Evolutionary conservation across 2,329 filamentous ascomycete genomes (phyloP).

Genomic region (Botryosphaeria dothidea): DNA sequence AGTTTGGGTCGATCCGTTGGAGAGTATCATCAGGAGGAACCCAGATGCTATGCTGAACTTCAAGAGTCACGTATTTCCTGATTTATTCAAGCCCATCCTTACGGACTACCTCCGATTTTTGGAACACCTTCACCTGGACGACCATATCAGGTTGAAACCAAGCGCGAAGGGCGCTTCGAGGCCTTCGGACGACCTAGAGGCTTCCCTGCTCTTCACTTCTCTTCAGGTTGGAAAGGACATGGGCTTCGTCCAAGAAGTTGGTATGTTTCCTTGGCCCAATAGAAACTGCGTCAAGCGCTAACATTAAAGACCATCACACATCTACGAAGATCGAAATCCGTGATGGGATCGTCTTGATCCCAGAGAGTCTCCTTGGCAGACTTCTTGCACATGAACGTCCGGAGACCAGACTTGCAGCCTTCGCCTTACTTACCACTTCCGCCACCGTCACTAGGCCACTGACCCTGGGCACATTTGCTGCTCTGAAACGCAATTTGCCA

Average conservation of each 20-base stretch:
- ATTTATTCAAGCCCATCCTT: conserved; percentile 45
- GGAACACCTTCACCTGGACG: conserved; percentile 36
- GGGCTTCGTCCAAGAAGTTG: conserved; percentile 44
- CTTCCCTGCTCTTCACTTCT: conserved; percentile 36
- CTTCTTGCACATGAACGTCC: conserved; percentile 40
- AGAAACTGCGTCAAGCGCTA: neutral
- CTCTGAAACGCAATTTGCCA: conserved; percentile 66
- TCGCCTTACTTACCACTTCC: conserved; percentile 78
- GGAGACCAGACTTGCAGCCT: conserved; percentile 71
- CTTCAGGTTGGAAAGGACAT: conserved; percentile 49
- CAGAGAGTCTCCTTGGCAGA: conserved; percentile 43
- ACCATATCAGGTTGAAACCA: conserved; percentile 27
- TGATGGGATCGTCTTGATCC: conserved; percentile 52
- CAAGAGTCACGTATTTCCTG: conserved; percentile 49
- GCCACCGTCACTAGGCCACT: conserved; percentile 74
- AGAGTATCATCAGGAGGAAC: conserved; percentile 32
- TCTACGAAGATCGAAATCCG: conserved; percentile 29
- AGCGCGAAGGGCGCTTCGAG: neutral
- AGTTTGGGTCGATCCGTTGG: conserved; percentile 42
- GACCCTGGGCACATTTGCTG: conserved; percentile 59
- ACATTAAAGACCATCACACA: conserved; percentile 28
- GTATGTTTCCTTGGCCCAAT: conserved; percentile 25
- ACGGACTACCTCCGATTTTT: conserved; percentile 44
- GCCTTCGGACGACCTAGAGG: conserved; percentile 30
- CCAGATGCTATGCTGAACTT: conserved; percentile 42